Percentiles rank a stretch among this genome's conserved stretches.
Conservation (phyloP, 1,284 basidiomycete species). For the Cryptococcus hybrid region DNA sequence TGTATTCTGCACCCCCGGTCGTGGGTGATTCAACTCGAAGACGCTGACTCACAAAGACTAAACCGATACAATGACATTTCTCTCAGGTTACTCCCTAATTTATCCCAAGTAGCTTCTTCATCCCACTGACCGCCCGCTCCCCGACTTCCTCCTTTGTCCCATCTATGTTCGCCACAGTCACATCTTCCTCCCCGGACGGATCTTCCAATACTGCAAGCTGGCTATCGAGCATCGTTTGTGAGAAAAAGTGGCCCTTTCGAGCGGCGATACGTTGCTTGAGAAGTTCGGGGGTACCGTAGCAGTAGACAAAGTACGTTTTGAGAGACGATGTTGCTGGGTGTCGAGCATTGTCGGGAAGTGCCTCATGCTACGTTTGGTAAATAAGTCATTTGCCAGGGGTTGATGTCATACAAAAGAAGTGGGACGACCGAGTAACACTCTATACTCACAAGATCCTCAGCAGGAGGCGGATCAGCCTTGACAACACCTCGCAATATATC, state of each 20-base stretch:
- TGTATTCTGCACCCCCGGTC: no score
- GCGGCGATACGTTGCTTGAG: slow-evolving; percentile 68
- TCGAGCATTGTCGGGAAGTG: slow-evolving; percentile 22
- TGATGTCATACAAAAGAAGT: neutral
- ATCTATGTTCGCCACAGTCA: slow-evolving; percentile 64
- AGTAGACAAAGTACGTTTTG: slow-evolving; percentile 77
- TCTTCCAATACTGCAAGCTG: slow-evolving; percentile 78
- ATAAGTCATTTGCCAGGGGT: neutral
- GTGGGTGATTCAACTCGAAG: no score
- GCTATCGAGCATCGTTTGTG: slow-evolving; percentile 77
- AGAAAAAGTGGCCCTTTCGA: slow-evolving; percentile 84
- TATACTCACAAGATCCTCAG: slow-evolving; percentile 35
- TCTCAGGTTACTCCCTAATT: neutral
- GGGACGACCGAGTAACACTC: neutral
- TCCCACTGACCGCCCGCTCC: slow-evolving; percentile 39
- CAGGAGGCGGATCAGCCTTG: slow-evolving; percentile 38
- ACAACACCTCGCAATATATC: slow-evolving; percentile 68
- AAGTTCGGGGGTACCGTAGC: slow-evolving; percentile 65
- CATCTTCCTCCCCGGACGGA: slow-evolving; percentile 66
- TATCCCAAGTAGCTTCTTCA: slow-evolving; percentile 25
- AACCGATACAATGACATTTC: neutral
- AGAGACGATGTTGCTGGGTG: slow-evolving; percentile 47
- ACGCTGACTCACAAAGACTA: no score
- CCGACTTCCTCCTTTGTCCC: slow-evolving; percentile 62
- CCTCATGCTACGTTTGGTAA: slow-evolving; percentile 12